These are phyloP conservation scores for Calvatia gigantea DNA, from an alignment of 768 basidiomycete genomes.

Conservation along the genomic window DNA sequence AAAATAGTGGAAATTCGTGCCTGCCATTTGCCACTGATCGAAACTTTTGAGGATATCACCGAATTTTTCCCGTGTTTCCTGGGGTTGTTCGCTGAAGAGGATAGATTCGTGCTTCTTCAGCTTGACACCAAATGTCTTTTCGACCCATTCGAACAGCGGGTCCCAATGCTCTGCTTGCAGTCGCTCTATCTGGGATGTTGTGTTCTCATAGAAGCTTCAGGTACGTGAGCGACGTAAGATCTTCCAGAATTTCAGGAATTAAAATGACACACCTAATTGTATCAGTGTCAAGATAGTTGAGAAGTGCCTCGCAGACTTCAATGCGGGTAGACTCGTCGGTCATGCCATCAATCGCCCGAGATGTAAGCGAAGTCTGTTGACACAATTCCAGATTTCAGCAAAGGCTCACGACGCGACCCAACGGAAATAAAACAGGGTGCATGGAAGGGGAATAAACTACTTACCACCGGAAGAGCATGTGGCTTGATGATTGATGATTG, in stretches of 20 bases:
- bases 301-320: constrained; percentile 63
- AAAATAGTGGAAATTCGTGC: constrained; percentile 40
- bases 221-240: constrained; percentile 9
- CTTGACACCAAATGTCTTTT: constrained; percentile 60
- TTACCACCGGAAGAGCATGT: constrained; percentile 88
- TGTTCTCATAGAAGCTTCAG: constrained; percentile 83
- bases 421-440: constrained; percentile 5
- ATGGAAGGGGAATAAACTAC: constrained; percentile 13
- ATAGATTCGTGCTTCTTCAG: constrained; percentile 71
- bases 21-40: constrained; percentile 86
- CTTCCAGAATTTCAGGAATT: not conserved
- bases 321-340: constrained; percentile 48
- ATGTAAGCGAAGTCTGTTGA: constrained; percentile 79
- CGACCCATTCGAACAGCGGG: constrained; percentile 80
- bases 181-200: constrained; percentile 60
- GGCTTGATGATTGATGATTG: constrained; percentile 84
- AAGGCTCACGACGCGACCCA: not conserved
- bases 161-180: constrained; percentile 87
- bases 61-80: constrained; percentile 62
- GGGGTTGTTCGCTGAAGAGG: constrained; percentile 64
- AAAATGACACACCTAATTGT: constrained; percentile 68
- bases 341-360: constrained; percentile 86
- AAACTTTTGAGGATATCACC: constrained; percentile 53
- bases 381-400: not conserved
- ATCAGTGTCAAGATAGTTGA: constrained; percentile 92